Percentiles rank a stretch among this genome's conserved stretches.
Conservation (phyloP, 1,139 yeast genomes). For the Candida sp. region DNA sequence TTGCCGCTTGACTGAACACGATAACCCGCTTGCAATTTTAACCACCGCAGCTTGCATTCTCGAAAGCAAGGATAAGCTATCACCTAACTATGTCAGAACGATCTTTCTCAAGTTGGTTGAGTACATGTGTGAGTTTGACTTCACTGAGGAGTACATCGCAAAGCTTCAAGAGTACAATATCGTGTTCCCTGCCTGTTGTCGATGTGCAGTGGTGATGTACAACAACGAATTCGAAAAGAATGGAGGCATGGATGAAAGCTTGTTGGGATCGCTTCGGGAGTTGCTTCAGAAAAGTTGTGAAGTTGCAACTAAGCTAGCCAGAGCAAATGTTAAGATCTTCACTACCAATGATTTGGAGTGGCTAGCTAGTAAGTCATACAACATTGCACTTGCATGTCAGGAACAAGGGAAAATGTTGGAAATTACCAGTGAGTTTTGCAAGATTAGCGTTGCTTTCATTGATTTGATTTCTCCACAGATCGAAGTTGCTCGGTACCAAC, state of each 20-base stretch:
- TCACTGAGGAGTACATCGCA: slow-evolving; percentile 3
- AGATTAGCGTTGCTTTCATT: slow-evolving; percentile 9
- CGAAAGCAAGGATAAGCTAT: slow-evolving; percentile 16
- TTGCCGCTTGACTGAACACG: slow-evolving; percentile 7
- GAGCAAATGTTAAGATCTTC: slow-evolving; percentile 4
- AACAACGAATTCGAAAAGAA: slow-evolving; percentile 8
- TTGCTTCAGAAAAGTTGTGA: slow-evolving; percentile 10
- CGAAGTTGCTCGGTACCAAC: slow-evolving; percentile 4
- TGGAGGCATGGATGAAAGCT: background rate
- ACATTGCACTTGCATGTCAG: slow-evolving; percentile 15
- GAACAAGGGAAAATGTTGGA: background rate
- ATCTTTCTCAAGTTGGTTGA: slow-evolving; percentile 10
- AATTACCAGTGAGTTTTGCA: slow-evolving; percentile 9
- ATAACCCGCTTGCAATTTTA: slow-evolving; percentile 12
- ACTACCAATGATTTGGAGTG: slow-evolving; percentile 20
- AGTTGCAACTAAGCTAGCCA: slow-evolving; percentile 9
- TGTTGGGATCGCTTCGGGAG: slow-evolving; percentile 4
- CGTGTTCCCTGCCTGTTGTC: slow-evolving; percentile 12
- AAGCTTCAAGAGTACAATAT: slow-evolving; percentile 9
- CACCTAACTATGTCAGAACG: slow-evolving; percentile 1
- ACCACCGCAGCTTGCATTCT: slow-evolving; percentile 21
- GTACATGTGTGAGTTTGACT: slow-evolving; percentile 2
- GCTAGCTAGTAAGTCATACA: slow-evolving; percentile 22
- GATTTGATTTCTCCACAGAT: slow-evolving; percentile 8
- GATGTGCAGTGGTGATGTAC: slow-evolving; percentile 13